phyloP scores from a whole-genome alignment of 495 filamentous ascomycete species.

The Aspergillus carlsbadensis region DNA sequence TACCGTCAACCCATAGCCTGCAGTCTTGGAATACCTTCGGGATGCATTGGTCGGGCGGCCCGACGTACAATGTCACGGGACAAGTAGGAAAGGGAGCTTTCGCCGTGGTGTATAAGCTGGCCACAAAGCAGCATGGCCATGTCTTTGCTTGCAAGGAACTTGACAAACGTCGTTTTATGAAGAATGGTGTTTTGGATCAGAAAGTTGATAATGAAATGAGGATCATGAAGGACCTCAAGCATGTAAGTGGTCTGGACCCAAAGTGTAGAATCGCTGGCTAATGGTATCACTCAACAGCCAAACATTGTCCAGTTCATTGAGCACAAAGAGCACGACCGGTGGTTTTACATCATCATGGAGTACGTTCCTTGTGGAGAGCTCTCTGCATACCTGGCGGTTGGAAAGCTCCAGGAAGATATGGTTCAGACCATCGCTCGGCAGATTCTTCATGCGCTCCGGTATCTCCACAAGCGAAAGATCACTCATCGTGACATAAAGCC shows the following conservation, averaged over 20 bases:
- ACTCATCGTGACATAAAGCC: conserved; percentile 98
- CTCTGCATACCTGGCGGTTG: conserved; percentile 63
- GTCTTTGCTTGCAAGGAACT: conserved; percentile 89
- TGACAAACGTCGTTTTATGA: conserved; percentile 84
- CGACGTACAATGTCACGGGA: conserved; percentile 76
- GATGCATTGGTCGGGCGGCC: conserved; percentile 78
- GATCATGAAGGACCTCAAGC: conserved; percentile 80
- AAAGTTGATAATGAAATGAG: conserved; percentile 94
- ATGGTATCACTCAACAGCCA: conserved; percentile 45
- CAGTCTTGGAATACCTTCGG: conserved; percentile 47
- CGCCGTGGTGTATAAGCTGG: conserved; percentile 84
- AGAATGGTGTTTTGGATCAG: conserved; percentile 77
- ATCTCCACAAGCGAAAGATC: conserved; percentile 81
- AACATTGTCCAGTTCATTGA: conserved; percentile 92
- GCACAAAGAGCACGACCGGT: conserved; percentile 70
- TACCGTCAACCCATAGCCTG: conserved; percentile 27
- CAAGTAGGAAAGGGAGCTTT: conserved; percentile 91
- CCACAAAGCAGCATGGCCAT: conserved; percentile 73
- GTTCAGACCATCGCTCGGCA: conserved; percentile 71
- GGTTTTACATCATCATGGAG: conserved; percentile 96
- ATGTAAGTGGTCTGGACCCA: conserved; percentile 56
- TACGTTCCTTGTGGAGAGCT: conserved; percentile 84
- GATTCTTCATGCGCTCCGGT: conserved; percentile 77
- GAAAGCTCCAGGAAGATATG: conserved; percentile 63
- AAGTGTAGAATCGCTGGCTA: background rate